Evolutionary conservation across 129 eudicot species (phyloP), one percentile per base, ranked within the genome.

Genomic region (Arctium minus): DNA sequence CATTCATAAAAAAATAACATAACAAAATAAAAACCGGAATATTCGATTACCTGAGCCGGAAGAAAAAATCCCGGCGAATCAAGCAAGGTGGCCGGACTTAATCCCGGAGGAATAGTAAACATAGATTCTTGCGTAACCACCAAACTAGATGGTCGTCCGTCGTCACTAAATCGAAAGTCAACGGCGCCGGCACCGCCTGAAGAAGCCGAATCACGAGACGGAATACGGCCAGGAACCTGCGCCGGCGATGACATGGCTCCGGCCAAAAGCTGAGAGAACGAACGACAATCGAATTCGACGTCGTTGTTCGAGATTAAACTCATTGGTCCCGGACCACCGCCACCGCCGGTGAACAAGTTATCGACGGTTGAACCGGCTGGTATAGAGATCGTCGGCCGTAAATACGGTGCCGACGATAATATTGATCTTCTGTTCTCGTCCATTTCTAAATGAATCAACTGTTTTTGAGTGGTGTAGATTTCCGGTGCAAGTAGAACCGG

Each of bases 1-100:
- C 27, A 22, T 22, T 22, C 27, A 22, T 22, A 22, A 22, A 22
- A 22, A 22, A 22, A 22, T 22, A 22, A 22, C 27, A 22, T 22
- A 22, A 22, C 27, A 22, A 22, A 22, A 22, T 22, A 22, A 22
- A 22, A 22, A 22, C 27, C 27, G 27, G 65, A 53, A 53, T 13
- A 53, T 53, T 53, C 4, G 18, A 53, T 22, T 53, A 92, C 90
- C 94, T 90, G 97, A 82, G 42, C 77, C 37, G 89, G 80, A 48
- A 88, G 69, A 22, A 22, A 22, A 22, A 22, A 22, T 22, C 27
- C 27, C 27, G 27, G 27, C 27, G 27, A 22, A 22, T 86, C 94
- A 15, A 94, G 96, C 90, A 94, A 88, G 73, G 86, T 83, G 2
- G 94, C 93, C 48, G 97, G 98, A 85, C 97, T 92, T 84, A 94